Conservation (phyloP, 305 asterid genomes). For the Fraxinus angustifolia region DNA sequence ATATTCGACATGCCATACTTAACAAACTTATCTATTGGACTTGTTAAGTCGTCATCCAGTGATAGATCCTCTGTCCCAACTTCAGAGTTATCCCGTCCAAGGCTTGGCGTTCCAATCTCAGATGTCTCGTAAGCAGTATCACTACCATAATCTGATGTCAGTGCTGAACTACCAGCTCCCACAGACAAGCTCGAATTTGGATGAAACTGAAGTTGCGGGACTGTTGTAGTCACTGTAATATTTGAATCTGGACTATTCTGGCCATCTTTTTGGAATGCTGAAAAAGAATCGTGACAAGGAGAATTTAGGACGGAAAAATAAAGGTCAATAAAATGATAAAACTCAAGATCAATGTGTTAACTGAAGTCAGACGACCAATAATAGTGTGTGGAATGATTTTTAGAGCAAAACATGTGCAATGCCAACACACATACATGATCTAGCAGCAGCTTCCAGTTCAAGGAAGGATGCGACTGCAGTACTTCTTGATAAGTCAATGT, state of each 20-base stretch:
- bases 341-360: conserved; percentile 17
- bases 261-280: conserved; percentile 89
- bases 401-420: conserved; percentile 14
- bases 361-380: background rate
- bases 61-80: conserved; percentile 66
- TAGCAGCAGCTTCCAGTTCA: conserved; percentile 95
- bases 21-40: conserved; percentile 80
- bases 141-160: conserved; percentile 82
- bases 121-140: conserved; percentile 89
- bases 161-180: conserved; percentile 58
- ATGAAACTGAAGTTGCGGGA: conserved; percentile 44
- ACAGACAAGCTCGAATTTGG: conserved; percentile 46
- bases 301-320: conserved; percentile 10
- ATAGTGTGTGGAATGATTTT: background rate
- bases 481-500: conserved; percentile 83
- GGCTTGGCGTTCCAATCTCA: conserved; percentile 71
- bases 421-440: conserved; percentile 64
- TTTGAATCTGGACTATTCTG: conserved; percentile 46
- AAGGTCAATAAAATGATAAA: conserved; percentile 3
- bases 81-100: conserved; percentile 81
- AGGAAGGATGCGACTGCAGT: conserved; percentile 81
- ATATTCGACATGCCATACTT: conserved; percentile 91
- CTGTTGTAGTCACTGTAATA: conserved; percentile 39
- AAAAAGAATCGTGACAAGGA: conserved; percentile 15
- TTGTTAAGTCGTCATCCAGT: conserved; percentile 58